Base-by-base conservation (phyloP, 208 protist genomes). In the Porcisia deanei region DNA sequence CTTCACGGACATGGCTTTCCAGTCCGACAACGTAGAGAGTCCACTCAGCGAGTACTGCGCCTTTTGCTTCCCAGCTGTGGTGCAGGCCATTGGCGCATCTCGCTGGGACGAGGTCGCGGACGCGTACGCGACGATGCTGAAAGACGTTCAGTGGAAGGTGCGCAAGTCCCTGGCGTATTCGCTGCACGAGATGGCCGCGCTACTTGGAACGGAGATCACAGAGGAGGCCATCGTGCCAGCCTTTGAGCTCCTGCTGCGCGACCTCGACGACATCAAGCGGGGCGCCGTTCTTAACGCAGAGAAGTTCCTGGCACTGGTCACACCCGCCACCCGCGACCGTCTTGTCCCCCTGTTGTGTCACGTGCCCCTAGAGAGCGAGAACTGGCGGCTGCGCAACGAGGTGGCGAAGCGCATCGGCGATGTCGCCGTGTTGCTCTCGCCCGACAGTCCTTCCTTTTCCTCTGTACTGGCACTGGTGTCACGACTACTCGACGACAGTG, bases 251-350 rank as follows among this genome's bases (percentile, higher is more conserved):
- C 96, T 99, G 71, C 85, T 99, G 71, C 88, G 95, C 45, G 97
- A 99, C 86, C 80, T 99, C n/a, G 98, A 99, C 75, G 97, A 99
- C 76, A 97, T 99, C 71, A 97, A 97, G 79, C 83, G 98, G 16
- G 97, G 97, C 25, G 94, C 97, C 52, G 89, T 99, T 43, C 79
- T 90, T 59, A 86, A 97, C 79, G 85, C 90, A 37, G 85, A 94
- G 53, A 77, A 85, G 53, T 98, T 99, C 65, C 80, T 98, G 18
- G 71, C 84, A 20, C 71, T 91, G 47, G 83, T 98, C 20, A 81
- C 84, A 0, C 74, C 85, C 43, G 74, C 68, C 39, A 89, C 79
- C 8, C 84, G 89, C 16, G 86, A 96, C 53, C 68, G 83, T 8
- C 94, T 98, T 57, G 86, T 98, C 3, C 84, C 85, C 22, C 58